phyloP scores from a whole-genome alignment of 2,329 filamentous ascomycete species.

The Apiospora pterosperma region DNA sequence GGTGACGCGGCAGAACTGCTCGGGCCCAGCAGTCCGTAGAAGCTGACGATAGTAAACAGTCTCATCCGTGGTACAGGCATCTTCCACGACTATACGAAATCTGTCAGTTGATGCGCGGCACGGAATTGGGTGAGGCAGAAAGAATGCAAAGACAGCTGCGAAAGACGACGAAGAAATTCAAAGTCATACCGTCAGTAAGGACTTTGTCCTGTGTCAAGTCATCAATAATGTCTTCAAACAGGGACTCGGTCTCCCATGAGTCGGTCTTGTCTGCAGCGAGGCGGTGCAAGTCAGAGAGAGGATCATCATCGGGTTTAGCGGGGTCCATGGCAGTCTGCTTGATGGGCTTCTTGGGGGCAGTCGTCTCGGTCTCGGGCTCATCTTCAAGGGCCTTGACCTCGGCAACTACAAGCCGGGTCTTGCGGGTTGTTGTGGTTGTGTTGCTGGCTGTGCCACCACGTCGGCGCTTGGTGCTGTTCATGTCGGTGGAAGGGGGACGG shows the following conservation, averaged over 20 bases:
- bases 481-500: background rate
- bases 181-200: constrained; percentile 26
- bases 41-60: constrained; percentile 64
- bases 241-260: constrained; percentile 42
- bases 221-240: constrained; percentile 45
- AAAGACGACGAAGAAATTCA: constrained; percentile 6
- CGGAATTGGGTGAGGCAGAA: background rate
- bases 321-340: background rate
- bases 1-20: constrained; percentile 71
- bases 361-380: background rate
- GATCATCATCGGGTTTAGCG: background rate
- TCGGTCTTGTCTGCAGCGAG: constrained; percentile 18
- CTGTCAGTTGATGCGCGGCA: constrained; percentile 13
- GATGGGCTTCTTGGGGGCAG: background rate
- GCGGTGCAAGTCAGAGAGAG: background rate
- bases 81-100: constrained; percentile 3
- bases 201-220: constrained; percentile 41
- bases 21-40: constrained; percentile 73
- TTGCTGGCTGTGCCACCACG: background rate
- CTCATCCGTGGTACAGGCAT: constrained; percentile 53
- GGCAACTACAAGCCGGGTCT: constrained; percentile 9
- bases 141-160: background rate
- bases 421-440: background rate
- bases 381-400: constrained; percentile 16
- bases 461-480: background rate